A percentile compares a stretch with the other conserved stretches of the same genome.
Evolutionary conservation across 306 rosid species (phyloP).

Genomic region (Glycine soja): DNA sequence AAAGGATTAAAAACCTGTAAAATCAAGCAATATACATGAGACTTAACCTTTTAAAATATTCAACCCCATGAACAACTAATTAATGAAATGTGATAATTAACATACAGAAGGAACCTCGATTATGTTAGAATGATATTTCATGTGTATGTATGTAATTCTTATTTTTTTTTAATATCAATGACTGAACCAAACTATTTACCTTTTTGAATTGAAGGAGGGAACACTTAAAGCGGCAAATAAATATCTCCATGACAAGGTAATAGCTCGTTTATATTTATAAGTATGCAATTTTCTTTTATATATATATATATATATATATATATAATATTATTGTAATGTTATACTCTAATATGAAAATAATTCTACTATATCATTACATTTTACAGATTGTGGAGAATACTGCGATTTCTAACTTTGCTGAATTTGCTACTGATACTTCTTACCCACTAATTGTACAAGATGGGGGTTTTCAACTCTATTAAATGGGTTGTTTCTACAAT

Average conservation of each 20-base stretch:
- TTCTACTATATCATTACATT: slow-evolving; percentile 11
- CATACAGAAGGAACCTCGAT: too few relatives aligned
- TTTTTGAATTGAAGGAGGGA: slow-evolving; percentile 57
- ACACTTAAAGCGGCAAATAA: slow-evolving; percentile 65
- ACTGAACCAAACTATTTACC: neutral
- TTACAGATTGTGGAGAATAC: slow-evolving; percentile 68
- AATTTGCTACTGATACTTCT: slow-evolving; percentile 51
- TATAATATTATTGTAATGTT: neutral
- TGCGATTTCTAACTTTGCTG: slow-evolving; percentile 49
- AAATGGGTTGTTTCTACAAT: slow-evolving; percentile 12
- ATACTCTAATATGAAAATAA: neutral
- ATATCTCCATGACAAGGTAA: slow-evolving; percentile 70
- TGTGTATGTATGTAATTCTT: neutral
- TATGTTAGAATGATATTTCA: neutral
- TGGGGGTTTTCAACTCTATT: slow-evolving; percentile 65
- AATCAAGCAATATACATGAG: too few relatives aligned
- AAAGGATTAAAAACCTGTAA: too few relatives aligned
- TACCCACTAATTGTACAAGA: slow-evolving; percentile 65
- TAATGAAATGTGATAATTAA: too few relatives aligned
- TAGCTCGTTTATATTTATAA: neutral
- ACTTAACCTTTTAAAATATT: too few relatives aligned
- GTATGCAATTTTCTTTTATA: neutral
- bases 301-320: too few relatives aligned
- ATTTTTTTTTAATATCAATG: neutral
- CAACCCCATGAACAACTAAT: too few relatives aligned